Base-by-base conservation (phyloP, 2,329 filamentous ascomycete species). In the Ophiocordyceps sinensis region DNA sequence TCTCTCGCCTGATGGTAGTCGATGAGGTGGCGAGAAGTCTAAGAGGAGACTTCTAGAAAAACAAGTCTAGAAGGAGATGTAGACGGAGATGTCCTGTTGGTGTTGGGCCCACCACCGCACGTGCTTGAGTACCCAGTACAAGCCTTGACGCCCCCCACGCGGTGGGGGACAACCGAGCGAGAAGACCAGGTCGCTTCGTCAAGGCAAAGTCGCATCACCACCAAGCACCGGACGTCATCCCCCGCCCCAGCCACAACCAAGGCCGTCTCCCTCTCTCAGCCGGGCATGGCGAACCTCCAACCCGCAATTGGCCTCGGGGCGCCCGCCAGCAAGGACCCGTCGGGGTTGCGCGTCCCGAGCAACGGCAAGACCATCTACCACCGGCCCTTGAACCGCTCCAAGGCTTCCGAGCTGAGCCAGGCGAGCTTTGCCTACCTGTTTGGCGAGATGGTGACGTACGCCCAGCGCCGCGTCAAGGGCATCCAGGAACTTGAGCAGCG, bases 321-420 rank as follows among this genome's bases (percentile, higher is more conserved):
- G 8, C 32, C 32, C 32, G n/a, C 15, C 32, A 34, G 17, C 32
- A 39, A 39, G 21, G 38, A 39, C 12, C 5, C 47, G 53, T 62
- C 71, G 29, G 80, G 84, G 23, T 79, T 98, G 46, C 84, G 87
- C 51, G 85, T 93, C 55, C 89, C 91, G 38, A 85, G 85, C 43
- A 94, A 79, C 61, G 86, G 87, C 67, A 96, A 96, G 68, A 94
- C 87, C 49, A 96, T 98, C 67, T 98, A 96, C 69, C 87, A 95
- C 69, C 77, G 91, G 42, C 87, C 94, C 46, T 71, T 96, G 46
- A 95, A 95, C 64, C 83, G 91, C 48, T 82, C 80, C 53, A 85
- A 86, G 60, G 85, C 84, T 52, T 76, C 84, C 44, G 89, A 96
- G 68, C 77, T 93, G 50, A 94, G 87, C 61, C 83, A 93, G 57